These are phyloP conservation scores for Bidens hawaiensis DNA, from an alignment of 140 eudicot genomes.

Conservation along the genomic window DNA sequence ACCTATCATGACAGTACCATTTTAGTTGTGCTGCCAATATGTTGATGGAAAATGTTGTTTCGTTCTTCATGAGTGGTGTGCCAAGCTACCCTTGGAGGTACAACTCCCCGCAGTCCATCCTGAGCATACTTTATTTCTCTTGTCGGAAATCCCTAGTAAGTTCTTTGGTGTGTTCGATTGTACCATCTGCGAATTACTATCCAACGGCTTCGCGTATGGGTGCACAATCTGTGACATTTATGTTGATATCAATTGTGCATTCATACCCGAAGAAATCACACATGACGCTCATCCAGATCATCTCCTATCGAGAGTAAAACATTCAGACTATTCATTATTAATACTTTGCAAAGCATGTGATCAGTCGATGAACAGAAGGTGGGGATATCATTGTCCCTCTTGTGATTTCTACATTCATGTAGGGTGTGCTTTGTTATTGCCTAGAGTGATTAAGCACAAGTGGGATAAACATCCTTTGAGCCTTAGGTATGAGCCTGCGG, in stretches of 20 bases:
- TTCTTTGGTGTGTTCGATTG: neutral
- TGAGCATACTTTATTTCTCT: neutral
- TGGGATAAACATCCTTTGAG: slow-evolving; percentile 3
- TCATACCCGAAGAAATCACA: neutral
- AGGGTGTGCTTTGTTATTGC: too few species aligned
- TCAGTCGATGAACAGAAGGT: too few species aligned
- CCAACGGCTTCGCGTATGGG: slow-evolving; percentile 6
- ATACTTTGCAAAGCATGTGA: neutral
- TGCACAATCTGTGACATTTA: neutral
- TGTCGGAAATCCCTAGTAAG: neutral
- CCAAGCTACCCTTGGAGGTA: neutral
- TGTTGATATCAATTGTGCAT: neutral
- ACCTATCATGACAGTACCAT: slow-evolving; percentile 2
- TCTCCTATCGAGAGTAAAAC: neutral
- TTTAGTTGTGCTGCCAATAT: neutral
- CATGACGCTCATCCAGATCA: neutral
- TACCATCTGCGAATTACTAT: neutral
- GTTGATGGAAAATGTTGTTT: neutral
- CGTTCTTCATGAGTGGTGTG: slow-evolving; percentile 16
- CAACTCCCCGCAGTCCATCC: neutral
- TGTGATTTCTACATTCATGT: too few species aligned
- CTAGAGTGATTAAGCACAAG: too few species aligned
- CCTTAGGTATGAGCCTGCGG: neutral
- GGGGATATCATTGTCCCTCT: neutral
- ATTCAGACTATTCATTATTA: neutral